Conservation (phyloP, 768 basidiomycete genomes). For the Tricholoma sp. region DNA sequence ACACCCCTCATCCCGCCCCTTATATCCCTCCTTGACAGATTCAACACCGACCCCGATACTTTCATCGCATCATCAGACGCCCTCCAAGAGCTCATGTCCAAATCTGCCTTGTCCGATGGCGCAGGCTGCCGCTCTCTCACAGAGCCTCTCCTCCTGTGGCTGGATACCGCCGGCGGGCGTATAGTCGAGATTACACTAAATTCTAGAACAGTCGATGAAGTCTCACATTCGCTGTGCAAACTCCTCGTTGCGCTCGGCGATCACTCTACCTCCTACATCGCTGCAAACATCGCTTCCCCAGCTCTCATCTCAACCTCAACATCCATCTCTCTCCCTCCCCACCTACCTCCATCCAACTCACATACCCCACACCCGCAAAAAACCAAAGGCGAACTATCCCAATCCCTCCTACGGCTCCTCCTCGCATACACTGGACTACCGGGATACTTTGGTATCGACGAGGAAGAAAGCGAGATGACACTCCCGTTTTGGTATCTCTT, state of each 20-base stretch:
- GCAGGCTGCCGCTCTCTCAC: slow-evolving; percentile 67
- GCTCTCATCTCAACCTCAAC: slow-evolving; percentile 24
- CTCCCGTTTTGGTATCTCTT: slow-evolving; percentile 88
- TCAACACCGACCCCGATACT: slow-evolving; percentile 43
- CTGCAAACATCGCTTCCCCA: slow-evolving; percentile 55
- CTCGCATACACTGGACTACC: slow-evolving; percentile 68
- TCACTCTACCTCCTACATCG: slow-evolving; percentile 77
- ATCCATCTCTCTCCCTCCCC: slow-evolving; percentile 12
- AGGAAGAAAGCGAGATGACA: slow-evolving; percentile 84
- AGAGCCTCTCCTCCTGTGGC: slow-evolving; percentile 83
- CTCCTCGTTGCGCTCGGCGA: slow-evolving; percentile 79
- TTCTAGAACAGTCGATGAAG: slow-evolving; percentile 44
- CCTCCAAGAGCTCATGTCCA: slow-evolving; percentile 72
- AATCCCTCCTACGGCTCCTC: slow-evolving; percentile 66
- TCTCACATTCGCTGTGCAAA: slow-evolving; percentile 72
- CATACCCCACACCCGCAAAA: slow-evolving; percentile 12
- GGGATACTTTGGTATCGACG: slow-evolving; percentile 77
- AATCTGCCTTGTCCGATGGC: slow-evolving; percentile 68
- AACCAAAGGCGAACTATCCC: slow-evolving; percentile 49
- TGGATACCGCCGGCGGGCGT: slow-evolving; percentile 46
- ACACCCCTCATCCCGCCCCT: slow-evolving; percentile 62
- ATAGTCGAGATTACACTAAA: slow-evolving; percentile 34
- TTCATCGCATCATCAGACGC: slow-evolving; percentile 67
- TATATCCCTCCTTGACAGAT: slow-evolving; percentile 56
- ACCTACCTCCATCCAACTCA: not conserved